Conservation (phyloP, 2,329 filamentous ascomycete species). For the Fusarium musae region DNA sequence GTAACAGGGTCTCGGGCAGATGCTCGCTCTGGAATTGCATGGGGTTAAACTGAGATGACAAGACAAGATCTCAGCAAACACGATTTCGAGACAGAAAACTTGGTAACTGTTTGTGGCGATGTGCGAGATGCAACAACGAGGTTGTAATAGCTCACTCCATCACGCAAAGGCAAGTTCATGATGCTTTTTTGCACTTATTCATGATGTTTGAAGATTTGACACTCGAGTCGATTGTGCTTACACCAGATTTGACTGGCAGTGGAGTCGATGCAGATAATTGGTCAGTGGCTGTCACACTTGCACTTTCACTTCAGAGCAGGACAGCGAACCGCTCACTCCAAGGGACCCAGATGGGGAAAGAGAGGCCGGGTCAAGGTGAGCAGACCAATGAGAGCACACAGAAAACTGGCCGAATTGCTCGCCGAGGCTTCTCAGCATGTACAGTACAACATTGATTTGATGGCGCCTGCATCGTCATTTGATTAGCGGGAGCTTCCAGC, state of each 20-base stretch:
- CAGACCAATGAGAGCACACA: constrained; percentile 16
- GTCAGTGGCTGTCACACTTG: constrained; percentile 10
- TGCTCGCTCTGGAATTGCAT: constrained; percentile 31
- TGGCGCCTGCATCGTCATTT: constrained; percentile 23
- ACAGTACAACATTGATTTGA: constrained; percentile 26
- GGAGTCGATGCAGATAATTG: constrained; percentile 21
- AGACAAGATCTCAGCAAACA: constrained; percentile 1
- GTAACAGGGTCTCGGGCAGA: constrained; percentile 36
- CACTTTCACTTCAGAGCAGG: constrained; percentile 7
- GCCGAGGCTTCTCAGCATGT: constrained; percentile 19
- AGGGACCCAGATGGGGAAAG: constrained; percentile 35
- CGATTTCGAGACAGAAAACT: not conserved
- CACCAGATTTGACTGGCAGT: constrained; percentile 26
- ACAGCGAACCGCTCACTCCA: constrained; percentile 23
- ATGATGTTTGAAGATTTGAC: constrained; percentile 12
- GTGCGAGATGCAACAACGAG: not conserved
- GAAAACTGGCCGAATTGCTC: constrained; percentile 22
- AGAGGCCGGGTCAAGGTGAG: constrained; percentile 8
- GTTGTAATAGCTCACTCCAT: not conserved
- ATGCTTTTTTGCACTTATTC: constrained; percentile 11
- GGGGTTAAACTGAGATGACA: constrained; percentile 4
- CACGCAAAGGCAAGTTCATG: constrained; percentile 22
- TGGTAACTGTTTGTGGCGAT: not conserved
- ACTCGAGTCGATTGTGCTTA: constrained; percentile 19
- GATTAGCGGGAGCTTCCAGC: constrained; percentile 2